Evolutionary conservation across 352 stramenopile genomes (phyloP), one percentile per base, ranked within the genome.

Genomic region (Peronosclerospora sorghi): DNA sequence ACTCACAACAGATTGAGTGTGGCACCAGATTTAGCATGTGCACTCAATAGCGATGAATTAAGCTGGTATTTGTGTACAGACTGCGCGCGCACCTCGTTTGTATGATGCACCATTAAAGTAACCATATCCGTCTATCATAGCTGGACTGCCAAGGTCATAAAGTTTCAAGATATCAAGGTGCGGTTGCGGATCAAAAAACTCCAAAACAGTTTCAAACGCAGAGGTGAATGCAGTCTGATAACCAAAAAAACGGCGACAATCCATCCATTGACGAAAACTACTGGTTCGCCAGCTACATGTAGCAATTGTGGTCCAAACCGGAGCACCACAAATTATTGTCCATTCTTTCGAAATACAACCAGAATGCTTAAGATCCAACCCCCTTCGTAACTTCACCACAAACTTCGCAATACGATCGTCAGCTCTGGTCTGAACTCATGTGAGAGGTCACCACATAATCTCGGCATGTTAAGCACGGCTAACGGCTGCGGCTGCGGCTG

Each of bases 401-500:
- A 38, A 13, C 32, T 40, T n/a, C 39, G 51, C 27, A 4, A 51
- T 34, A 14, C 26, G 48, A 35, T 36, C 44, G 8, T 36, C 20
- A 28, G 37, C 42, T 40, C 47, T 15, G 40, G 41, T 29, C 27
- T 50, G 19, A 15, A 29, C 24, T 32, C 36, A 23, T 35, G 23
- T 41, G 32, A 46, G 6, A 48, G 4, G 1, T 20, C 30, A 47
- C 24, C 35, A 38, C 20, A 28, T 21, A 41, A 9, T 23, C 13
- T 13, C 23, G 23, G 24, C 19, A 53, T n/a, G 15, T 12, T 40
- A 27, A 38, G 26, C 26, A 13, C 19, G 45, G 5, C 37, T 54
- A 58, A 65, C 56, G 51, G 32, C 51, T 61, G 5, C 56, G 56
- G 41, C 56, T 64, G n/a, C 55, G 55, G 32, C 42, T 62, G 34